phyloP scores from a whole-genome alignment of 768 basidiomycete genomes.

The Pleurotus cornucopiae region DNA sequence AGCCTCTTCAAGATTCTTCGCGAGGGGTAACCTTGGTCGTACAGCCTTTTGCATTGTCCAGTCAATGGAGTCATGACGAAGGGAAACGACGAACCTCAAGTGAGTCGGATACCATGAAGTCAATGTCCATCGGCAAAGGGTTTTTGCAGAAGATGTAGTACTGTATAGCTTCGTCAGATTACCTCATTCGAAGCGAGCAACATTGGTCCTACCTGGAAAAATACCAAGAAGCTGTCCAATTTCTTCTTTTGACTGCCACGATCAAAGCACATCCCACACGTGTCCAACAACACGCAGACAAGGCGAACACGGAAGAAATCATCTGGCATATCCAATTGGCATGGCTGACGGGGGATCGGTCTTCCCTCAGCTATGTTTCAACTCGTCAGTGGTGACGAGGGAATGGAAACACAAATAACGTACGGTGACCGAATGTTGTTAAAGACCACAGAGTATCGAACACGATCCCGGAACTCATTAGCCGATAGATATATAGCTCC shows the following conservation, averaged over 20 bases:
- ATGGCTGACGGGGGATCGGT: constrained; percentile 73
- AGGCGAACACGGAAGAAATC: constrained; percentile 95
- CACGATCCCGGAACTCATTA: constrained; percentile 83
- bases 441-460: constrained; percentile 95
- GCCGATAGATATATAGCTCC: constrained; percentile 94
- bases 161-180: constrained; percentile 21
- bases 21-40: constrained; percentile 71
- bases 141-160: constrained; percentile 91
- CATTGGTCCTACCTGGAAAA: constrained; percentile 73
- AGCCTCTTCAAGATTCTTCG: constrained; percentile 81
- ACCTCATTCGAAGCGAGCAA: no score
- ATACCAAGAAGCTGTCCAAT: constrained; percentile 85
- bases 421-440: constrained; percentile 94
- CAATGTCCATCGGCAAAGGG: constrained; percentile 92
- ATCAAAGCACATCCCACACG: constrained; percentile 98
- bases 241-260: constrained; percentile 89
- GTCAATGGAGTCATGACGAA: not conserved
- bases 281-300: constrained; percentile 89
- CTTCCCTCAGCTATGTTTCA: constrained; percentile 72
- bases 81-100: constrained; percentile 58
- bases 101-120: constrained; percentile 95
- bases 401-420: constrained; percentile 27
- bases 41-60: constrained; percentile 51
- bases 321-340: constrained; percentile 84
- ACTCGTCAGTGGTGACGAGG: constrained; percentile 10